phyloP scores from a whole-genome alignment of 2,329 filamentous ascomycete genomes.

The Celoporthe dispersa region DNA sequence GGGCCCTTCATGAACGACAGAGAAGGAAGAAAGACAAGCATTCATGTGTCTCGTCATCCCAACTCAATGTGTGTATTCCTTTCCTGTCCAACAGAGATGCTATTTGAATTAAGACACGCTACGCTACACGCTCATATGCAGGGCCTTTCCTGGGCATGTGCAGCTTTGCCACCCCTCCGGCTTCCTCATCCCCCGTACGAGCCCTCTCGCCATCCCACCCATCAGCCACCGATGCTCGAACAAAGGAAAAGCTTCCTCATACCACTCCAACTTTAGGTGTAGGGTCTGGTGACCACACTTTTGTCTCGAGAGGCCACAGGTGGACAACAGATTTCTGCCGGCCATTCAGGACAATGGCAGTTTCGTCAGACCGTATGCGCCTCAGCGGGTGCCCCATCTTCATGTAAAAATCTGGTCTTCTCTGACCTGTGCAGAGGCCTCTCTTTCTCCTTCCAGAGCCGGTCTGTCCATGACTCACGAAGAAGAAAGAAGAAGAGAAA shows the following conservation, averaged over 20 bases:
- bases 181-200: not conserved
- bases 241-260: conserved; percentile 10
- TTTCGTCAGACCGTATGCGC: conserved; percentile 18
- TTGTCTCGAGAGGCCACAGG: not conserved
- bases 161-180: conserved; percentile 4
- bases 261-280: conserved; percentile 7
- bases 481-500: not conserved
- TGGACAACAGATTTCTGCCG: not conserved
- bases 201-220: not conserved
- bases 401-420: not conserved
- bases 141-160: conserved; percentile 17
- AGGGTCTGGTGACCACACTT: not conserved
- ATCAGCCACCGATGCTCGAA: conserved; percentile 2
- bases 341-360: not conserved
- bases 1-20: too few species aligned
- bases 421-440: not conserved
- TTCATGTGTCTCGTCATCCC: not conserved
- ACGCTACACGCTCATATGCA: conserved; percentile 27
- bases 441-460: not conserved
- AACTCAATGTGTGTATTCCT: not conserved
- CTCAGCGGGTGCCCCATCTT: not conserved
- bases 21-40: not conserved
- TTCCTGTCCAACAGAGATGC: conserved; percentile 8
- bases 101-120: conserved; percentile 26
- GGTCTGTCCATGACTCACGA: not conserved